Percentiles rank a stretch among this genome's conserved stretches.
These are phyloP conservation scores for Vitis hybrid DNA, from an alignment of 177 flowering plant genomes.

Conservation along the genomic window DNA sequence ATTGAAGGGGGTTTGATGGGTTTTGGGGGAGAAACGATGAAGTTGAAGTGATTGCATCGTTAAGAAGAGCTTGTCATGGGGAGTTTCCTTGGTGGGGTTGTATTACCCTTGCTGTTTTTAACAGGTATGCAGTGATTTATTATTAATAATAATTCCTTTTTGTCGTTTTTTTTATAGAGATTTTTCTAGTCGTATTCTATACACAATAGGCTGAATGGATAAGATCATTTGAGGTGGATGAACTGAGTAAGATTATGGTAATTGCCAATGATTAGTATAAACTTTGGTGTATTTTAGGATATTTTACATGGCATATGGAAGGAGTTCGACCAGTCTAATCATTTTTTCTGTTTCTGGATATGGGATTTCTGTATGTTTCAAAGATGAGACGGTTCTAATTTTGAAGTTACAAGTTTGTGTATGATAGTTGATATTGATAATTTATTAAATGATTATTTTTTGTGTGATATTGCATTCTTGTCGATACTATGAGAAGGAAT, in stretches of 20 bases:
- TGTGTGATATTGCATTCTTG: too few species aligned
- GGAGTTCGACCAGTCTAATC: not conserved
- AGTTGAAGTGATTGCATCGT: constrained; percentile 11
- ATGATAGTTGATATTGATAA: too few species aligned
- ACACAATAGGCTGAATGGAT: not conserved
- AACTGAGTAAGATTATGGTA: not conserved
- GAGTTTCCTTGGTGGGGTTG: constrained; percentile 34
- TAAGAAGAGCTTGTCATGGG: constrained; percentile 26
- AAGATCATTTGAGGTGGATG: not conserved
- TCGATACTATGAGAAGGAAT: too few species aligned
- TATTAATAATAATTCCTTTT: too few species aligned
- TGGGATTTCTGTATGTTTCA: too few species aligned
- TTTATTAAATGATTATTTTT: too few species aligned
- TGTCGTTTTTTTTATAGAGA: not conserved
- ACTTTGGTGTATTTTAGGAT: not conserved
- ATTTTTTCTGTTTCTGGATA: too few species aligned
- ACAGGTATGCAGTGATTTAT: constrained; percentile 25
- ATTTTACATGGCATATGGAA: not conserved
- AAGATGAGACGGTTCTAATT: too few species aligned
- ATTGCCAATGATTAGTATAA: not conserved
- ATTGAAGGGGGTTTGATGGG: constrained; percentile 16
- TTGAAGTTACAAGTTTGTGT: too few species aligned
- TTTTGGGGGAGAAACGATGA: not conserved
- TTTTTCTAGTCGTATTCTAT: not conserved
- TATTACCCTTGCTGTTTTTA: constrained; percentile 47